phyloP scores from a whole-genome alignment of 1,284 basidiomycete genomes.

The Tylopilus sp. region DNA sequence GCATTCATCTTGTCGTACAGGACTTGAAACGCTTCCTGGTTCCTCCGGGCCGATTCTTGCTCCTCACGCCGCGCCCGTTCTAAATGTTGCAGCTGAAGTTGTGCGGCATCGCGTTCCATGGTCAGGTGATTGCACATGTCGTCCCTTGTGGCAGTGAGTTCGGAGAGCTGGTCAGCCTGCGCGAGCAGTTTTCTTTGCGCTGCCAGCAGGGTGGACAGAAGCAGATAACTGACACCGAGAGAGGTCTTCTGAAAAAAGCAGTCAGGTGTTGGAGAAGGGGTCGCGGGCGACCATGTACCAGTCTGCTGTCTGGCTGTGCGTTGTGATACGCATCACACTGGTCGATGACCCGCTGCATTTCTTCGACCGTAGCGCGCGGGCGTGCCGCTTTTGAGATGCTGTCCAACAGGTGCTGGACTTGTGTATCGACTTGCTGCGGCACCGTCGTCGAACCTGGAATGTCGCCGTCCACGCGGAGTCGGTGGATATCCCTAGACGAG shows the following conservation, averaged over 20 bases:
- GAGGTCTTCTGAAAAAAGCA: slow-evolving; percentile 30
- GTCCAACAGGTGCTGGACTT: slow-evolving; percentile 36
- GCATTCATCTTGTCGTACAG: slow-evolving; percentile 37
- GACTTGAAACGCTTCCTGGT: slow-evolving; percentile 38
- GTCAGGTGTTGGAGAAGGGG: too few species aligned
- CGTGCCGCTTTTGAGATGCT: slow-evolving; percentile 40
- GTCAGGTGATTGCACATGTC: slow-evolving; percentile 32
- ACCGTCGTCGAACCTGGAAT: slow-evolving; percentile 16
- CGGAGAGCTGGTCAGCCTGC: slow-evolving; percentile 32
- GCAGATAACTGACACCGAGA: slow-evolving; percentile 34
- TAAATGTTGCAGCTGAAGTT: slow-evolving; percentile 29
- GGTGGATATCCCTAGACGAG: slow-evolving; percentile 30
- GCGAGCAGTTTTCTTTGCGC: slow-evolving; percentile 28
- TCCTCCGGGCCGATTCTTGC: slow-evolving; percentile 36
- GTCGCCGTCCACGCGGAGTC: slow-evolving; percentile 36
- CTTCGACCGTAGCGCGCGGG: slow-evolving; percentile 37
- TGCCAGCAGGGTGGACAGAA: slow-evolving; percentile 34
- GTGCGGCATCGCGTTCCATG: slow-evolving; percentile 27
- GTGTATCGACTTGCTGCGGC: slow-evolving; percentile 29
- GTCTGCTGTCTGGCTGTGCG: slow-evolving; percentile 33
- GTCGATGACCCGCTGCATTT: slow-evolving; percentile 39
- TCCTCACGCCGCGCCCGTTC: slow-evolving; percentile 35
- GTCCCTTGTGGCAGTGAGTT: slow-evolving; percentile 24
- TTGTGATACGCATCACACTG: slow-evolving; percentile 40
- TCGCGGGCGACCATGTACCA: too few species aligned